Conservation (phyloP, 2,329 filamentous ascomycete species). For the Seiridium unicorne region DNA sequence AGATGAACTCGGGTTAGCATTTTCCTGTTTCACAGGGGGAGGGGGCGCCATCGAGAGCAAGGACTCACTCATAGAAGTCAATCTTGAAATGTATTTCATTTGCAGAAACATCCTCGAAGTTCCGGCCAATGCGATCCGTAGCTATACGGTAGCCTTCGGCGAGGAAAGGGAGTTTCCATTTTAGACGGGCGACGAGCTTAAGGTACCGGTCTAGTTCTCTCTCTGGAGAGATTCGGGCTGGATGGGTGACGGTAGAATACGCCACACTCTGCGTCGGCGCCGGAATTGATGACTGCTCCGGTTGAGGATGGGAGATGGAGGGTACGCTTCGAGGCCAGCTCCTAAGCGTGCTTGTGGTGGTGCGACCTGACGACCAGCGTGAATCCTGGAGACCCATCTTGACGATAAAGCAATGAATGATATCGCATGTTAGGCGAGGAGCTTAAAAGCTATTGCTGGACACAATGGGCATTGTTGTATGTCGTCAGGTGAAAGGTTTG, state of each 20-base stretch:
- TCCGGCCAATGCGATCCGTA: constrained; percentile 34
- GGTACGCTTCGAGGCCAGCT: not conserved
- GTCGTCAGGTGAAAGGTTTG: not conserved
- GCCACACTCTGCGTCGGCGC: not conserved
- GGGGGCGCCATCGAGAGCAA: not conserved
- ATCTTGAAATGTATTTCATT: constrained; percentile 70
- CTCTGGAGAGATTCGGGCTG: not conserved
- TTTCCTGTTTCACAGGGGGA: not conserved
- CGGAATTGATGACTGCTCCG: not conserved
- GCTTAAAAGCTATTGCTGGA: not conserved
- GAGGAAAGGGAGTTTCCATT: constrained; percentile 63
- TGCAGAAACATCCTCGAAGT: constrained; percentile 24
- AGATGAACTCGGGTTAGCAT: not conserved
- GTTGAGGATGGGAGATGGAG: not conserved
- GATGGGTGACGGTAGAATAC: not conserved
- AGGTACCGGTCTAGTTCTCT: constrained; percentile 54
- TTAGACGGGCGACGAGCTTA: constrained; percentile 58
- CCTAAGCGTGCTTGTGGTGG: not conserved
- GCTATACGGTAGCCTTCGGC: constrained; percentile 55
- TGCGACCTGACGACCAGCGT: not conserved
- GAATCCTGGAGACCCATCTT: constrained; percentile 1
- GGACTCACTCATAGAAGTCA: constrained; percentile 66
- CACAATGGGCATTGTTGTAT: not conserved
- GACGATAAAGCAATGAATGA: not conserved
- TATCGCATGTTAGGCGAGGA: not conserved